These are phyloP conservation scores for Termitomyces sp. DNA, from an alignment of 768 basidiomycete genomes.

Conservation along the genomic window DNA sequence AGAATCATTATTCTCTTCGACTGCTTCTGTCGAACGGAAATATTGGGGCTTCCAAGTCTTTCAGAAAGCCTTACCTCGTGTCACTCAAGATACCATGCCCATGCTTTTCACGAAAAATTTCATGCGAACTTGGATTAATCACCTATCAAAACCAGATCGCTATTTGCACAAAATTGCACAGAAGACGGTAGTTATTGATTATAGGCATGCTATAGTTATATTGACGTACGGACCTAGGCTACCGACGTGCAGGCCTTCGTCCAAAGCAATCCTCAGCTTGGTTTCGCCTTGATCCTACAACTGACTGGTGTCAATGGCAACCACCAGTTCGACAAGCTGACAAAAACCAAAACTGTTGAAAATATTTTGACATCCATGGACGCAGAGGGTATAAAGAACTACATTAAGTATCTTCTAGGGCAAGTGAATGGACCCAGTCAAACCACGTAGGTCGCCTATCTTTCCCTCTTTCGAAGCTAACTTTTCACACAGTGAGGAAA, in stretches of 20 bases:
- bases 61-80: slow-evolving; percentile 66
- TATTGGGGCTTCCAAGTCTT: slow-evolving; percentile 97
- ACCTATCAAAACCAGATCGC: slow-evolving; percentile 82
- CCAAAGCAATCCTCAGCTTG: slow-evolving; percentile 68
- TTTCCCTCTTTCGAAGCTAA: slow-evolving; percentile 3
- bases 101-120: slow-evolving; percentile 93
- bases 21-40: slow-evolving; percentile 82
- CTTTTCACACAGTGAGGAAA: slow-evolving; percentile 31
- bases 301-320: slow-evolving; percentile 79
- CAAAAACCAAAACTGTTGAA: slow-evolving; percentile 90
- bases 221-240: slow-evolving; percentile 37
- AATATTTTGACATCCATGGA: slow-evolving; percentile 73
- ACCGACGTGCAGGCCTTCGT: slow-evolving; percentile 71
- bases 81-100: slow-evolving; percentile 61
- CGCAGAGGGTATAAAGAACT: slow-evolving; percentile 65
- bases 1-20: slow-evolving; percentile 86
- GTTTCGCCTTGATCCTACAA: slow-evolving; percentile 80
- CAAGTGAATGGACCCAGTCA: slow-evolving; percentile 48
- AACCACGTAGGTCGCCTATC: slow-evolving; percentile 30
- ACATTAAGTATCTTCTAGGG: slow-evolving; percentile 64
- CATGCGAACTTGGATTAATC: slow-evolving; percentile 96
- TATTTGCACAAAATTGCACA: slow-evolving; percentile 86
- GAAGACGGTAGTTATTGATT: slow-evolving; percentile 52
- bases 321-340: slow-evolving; percentile 86
- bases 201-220: neutral